Base-by-base conservation (phyloP, 441 rosid genomes). In the Populus tomentosa region DNA sequence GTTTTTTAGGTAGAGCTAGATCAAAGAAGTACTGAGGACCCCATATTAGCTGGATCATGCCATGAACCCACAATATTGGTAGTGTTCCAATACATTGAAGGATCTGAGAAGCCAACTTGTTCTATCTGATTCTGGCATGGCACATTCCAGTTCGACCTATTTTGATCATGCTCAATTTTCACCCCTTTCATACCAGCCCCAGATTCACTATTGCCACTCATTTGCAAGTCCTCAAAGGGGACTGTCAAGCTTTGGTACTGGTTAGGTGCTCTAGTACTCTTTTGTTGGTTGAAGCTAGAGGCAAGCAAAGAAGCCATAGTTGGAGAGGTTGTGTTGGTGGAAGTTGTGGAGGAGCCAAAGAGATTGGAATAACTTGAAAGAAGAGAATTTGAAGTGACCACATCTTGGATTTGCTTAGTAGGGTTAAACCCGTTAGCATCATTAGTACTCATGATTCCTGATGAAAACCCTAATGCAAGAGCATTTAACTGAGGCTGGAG, bases 11-110 rank as follows among this genome's bases (percentile, higher is more conserved):
- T 67, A 65, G 72, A 69, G 84, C 86, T 87, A 90, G 87, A 86
- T 88, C 79, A 90, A 78, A 74, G 89, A 85, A 84, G 90, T 83
- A 88, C 87, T 20, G 94, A 86, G 42, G 93, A 87, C 40, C 92
- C 89, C 70, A 82, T 79, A 80, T 82, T 88, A 42, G 82, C 36
- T 50, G 87, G 91, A 75, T 88, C 91, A 73, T 84, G 86, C 94
- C 94, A 90, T 69, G 87, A 77, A 66, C 86, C 77, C 66, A 80
- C 78, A 77, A 63, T 75, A 20, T 70, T 65, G 36, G 75, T 72
- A 16, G 85, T 28, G 75, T 79, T 89, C 94, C 94, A 90, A 72
- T 82, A 87, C 69, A 83, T 67, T 26, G 87, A 53, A 53, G 89
- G 91, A 85, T 87, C 91, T 46, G 87, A 63, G 33, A 87, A 80